phyloP scores from a whole-genome alignment of 805 yeast species.

The Candida saitoana region DNA sequence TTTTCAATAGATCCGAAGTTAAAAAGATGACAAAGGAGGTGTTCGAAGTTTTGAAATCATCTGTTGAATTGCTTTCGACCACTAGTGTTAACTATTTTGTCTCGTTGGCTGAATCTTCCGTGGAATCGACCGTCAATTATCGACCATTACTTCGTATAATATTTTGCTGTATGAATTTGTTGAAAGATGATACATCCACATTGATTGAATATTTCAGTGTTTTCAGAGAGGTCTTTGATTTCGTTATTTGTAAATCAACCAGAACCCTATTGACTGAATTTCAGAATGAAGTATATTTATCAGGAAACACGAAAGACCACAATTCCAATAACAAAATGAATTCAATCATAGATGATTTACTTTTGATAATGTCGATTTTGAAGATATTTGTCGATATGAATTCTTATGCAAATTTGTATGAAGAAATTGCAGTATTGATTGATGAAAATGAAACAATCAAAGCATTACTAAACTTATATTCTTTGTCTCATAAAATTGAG shows the following conservation, averaged over 20 bases:
- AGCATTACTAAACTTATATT: conserved; percentile 59
- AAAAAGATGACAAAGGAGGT: conserved; percentile 31
- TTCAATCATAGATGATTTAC: conserved; percentile 60
- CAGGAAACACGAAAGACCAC: conserved; percentile 30
- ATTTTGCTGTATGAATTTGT: conserved; percentile 43
- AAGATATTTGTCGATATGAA: conserved; percentile 51
- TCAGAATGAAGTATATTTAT: conserved; percentile 50
- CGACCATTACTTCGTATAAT: conserved; percentile 60
- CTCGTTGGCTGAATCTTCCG: conserved; percentile 34
- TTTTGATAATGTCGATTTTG: conserved; percentile 59
- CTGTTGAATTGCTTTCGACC: conserved; percentile 46
- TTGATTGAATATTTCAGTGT: conserved; percentile 48
- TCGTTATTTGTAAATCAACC: conserved; percentile 65
- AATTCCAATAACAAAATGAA: conserved; percentile 31
- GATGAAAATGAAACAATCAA: conserved; percentile 58
- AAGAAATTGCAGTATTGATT: conserved; percentile 49
- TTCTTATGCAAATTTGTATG: conserved; percentile 44
- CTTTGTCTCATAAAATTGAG: conserved; percentile 60
- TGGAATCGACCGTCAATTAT: conserved; percentile 34
- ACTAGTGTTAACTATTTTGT: conserved; percentile 46
- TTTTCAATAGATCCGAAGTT: conserved; percentile 27
- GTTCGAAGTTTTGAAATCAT: conserved; percentile 39
- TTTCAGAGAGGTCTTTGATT: conserved; percentile 54
- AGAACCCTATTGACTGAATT: conserved; percentile 53
- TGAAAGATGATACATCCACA: conserved; percentile 35